A percentile compares a stretch with the other conserved stretches of the same genome.
Evolutionary conservation across 2,329 filamentous ascomycete species (phyloP).

Genomic region (Hymenoscyphus albidus): DNA sequence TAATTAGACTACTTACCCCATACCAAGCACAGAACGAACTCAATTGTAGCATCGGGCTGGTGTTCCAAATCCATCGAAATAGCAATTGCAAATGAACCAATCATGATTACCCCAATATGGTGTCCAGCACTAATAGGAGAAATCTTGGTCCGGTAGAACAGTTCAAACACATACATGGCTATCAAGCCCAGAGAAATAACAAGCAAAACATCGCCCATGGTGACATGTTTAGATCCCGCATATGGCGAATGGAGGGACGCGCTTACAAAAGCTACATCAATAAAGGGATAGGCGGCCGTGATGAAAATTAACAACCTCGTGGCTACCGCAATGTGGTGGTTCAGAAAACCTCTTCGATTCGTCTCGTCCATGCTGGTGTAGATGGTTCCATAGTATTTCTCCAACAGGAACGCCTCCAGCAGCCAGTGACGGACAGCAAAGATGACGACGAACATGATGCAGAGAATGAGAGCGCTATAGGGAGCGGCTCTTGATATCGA

Average conservation of each 20-base stretch:
- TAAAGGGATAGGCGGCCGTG: constrained; percentile 41
- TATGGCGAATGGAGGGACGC: constrained; percentile 35
- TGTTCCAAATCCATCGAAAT: constrained; percentile 33
- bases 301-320: constrained; percentile 41
- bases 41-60: constrained; percentile 31
- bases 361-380: constrained; percentile 38
- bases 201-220: constrained; percentile 40
- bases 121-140: constrained; percentile 41
- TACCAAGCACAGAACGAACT: constrained; percentile 32
- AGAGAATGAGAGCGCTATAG: constrained; percentile 30
- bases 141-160: constrained; percentile 41
- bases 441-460: constrained; percentile 29
- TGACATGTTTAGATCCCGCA: constrained; percentile 33
- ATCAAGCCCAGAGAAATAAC: constrained; percentile 40
- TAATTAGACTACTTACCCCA: constrained; percentile 25
- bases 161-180: constrained; percentile 45
- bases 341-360: constrained; percentile 41
- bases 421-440: constrained; percentile 34
- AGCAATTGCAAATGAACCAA: constrained; percentile 42
- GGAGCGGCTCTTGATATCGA: constrained; percentile 29
- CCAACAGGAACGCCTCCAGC: constrained; percentile 40
- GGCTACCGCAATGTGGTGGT: constrained; percentile 43
- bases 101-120: constrained; percentile 36
- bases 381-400: constrained; percentile 34
- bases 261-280: constrained; percentile 37